Percentiles rank a stretch among this genome's conserved stretches.
Conservation (phyloP, 768 basidiomycete genomes). For the Tulasnella sp. region DNA sequence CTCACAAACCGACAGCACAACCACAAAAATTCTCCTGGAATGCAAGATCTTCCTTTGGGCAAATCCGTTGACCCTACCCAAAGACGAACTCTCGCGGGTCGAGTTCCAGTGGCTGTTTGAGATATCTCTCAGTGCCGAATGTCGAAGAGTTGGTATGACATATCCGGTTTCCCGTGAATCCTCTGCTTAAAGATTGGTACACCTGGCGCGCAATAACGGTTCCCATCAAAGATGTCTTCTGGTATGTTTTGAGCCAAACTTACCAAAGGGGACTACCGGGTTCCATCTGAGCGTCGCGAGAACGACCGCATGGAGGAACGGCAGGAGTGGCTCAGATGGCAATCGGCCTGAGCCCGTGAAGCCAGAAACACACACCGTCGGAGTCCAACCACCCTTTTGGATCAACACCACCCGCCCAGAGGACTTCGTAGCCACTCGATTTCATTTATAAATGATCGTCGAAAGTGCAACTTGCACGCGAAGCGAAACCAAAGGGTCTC, state of each 20-base stretch:
- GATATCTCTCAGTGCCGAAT: neutral
- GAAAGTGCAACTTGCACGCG: too few species aligned
- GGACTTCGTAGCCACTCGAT: too few species aligned
- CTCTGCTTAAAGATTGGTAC: neutral
- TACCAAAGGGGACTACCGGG: neutral
- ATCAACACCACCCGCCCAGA: too few species aligned
- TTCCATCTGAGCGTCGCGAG: conserved; percentile 9
- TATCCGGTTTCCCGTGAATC: neutral
- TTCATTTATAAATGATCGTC: too few species aligned
- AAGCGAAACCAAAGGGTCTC: too few species aligned
- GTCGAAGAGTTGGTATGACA: neutral
- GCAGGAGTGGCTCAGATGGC: conserved; percentile 11
- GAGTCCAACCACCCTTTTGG: too few species aligned
- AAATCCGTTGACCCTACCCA: neutral
- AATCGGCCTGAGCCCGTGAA: conserved; percentile 1
- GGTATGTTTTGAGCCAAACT: neutral
- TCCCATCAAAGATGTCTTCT: too few species aligned
- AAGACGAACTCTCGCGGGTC: neutral
- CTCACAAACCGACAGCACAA: neutral
- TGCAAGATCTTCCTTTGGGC: neutral
- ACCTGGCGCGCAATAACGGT: too few species aligned
- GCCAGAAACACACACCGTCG: too few species aligned
- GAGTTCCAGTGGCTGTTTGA: neutral
- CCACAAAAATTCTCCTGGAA: neutral
- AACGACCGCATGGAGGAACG: conserved; percentile 16